Conservation (phyloP, 768 basidiomycete genomes). For the Kwoniella sp. region DNA sequence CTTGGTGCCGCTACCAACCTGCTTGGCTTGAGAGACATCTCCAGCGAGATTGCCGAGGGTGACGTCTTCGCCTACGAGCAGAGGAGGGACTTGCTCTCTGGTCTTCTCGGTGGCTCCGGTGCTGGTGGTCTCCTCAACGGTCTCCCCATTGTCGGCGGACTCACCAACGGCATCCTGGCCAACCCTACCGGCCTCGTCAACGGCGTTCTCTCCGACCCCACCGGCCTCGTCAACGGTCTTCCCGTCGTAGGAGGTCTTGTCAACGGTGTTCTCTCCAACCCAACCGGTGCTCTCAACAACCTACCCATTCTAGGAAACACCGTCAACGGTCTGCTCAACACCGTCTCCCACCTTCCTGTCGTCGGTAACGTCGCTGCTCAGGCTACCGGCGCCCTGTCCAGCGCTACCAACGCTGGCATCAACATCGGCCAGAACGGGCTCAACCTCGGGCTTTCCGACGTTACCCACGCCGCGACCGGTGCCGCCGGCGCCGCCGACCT, state of each 20-base stretch:
- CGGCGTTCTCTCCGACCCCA: constrained; percentile 6
- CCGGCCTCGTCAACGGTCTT: constrained; percentile 12
- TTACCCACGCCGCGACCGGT: constrained; percentile 9
- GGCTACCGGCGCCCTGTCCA: constrained; percentile 10
- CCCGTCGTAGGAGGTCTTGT: constrained; percentile 20
- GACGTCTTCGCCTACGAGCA: constrained; percentile 16
- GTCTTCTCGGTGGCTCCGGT: constrained; percentile 9
- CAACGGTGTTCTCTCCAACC: constrained; percentile 2
- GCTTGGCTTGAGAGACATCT: constrained; percentile 17
- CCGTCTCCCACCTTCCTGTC: constrained; percentile 13
- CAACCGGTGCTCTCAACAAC: background rate
- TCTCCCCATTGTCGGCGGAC: constrained; percentile 3
- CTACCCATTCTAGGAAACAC: constrained; percentile 16
- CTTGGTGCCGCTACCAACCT: constrained; percentile 1
- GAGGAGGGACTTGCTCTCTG: constrained; percentile 24
- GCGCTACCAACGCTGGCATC: constrained; percentile 12
- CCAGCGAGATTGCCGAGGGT: constrained; percentile 20
- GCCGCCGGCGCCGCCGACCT: background rate
- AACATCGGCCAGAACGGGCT: constrained; percentile 6
- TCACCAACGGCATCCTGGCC: constrained; percentile 12
- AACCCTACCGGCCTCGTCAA: constrained; percentile 16
- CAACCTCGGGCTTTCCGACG: constrained; percentile 12
- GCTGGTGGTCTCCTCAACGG: constrained; percentile 7
- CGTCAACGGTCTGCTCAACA: constrained; percentile 17
- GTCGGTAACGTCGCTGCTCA: constrained; percentile 18